Evolutionary conservation across 2,329 filamentous ascomycete genomes (phyloP).

Genomic region (Chrysoporthe puriensis): DNA sequence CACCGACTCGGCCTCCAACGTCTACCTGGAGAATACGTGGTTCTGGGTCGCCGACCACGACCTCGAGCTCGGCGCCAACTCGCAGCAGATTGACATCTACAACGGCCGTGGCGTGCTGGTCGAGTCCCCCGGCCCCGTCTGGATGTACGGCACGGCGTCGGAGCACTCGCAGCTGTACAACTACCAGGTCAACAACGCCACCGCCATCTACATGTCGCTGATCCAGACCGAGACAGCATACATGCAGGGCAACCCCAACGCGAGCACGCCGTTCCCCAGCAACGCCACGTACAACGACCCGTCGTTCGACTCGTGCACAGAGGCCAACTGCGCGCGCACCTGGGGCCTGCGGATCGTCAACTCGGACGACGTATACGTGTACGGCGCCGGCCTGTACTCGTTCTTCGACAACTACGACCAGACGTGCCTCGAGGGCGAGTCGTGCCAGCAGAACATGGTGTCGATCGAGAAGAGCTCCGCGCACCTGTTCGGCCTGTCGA

Average conservation of each 20-base stretch:
- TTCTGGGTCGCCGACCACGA: conserved; percentile 92
- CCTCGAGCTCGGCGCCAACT: conserved; percentile 71
- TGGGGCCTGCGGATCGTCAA: conserved; percentile 75
- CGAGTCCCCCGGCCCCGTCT: conserved; percentile 76
- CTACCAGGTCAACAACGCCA: conserved; percentile 79
- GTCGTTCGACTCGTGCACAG: conserved; percentile 64
- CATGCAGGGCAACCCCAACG: conserved; percentile 81
- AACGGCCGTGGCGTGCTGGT: conserved; percentile 84
- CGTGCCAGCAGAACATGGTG: conserved; percentile 80
- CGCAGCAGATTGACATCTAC: conserved; percentile 77
- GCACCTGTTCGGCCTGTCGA: conserved; percentile 70
- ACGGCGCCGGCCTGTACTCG: conserved; percentile 76
- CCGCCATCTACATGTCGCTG: conserved; percentile 78
- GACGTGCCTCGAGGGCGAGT: conserved; percentile 66
- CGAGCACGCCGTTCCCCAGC: conserved; percentile 65
- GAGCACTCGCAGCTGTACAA: conserved; percentile 75
- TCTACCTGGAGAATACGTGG: conserved; percentile 89
- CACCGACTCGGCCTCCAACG: conserved; percentile 59
- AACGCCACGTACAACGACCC: conserved; percentile 67
- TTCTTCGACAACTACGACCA: conserved; percentile 85
- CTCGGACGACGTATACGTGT: conserved; percentile 69
- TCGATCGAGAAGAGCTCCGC: conserved; percentile 68
- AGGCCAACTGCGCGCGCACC: conserved; percentile 67
- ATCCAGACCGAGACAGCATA: conserved; percentile 92
- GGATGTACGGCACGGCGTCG: conserved; percentile 78